Base-by-base conservation (phyloP, 805 yeast species). In the Hanseniaspora lachancei region DNA sequence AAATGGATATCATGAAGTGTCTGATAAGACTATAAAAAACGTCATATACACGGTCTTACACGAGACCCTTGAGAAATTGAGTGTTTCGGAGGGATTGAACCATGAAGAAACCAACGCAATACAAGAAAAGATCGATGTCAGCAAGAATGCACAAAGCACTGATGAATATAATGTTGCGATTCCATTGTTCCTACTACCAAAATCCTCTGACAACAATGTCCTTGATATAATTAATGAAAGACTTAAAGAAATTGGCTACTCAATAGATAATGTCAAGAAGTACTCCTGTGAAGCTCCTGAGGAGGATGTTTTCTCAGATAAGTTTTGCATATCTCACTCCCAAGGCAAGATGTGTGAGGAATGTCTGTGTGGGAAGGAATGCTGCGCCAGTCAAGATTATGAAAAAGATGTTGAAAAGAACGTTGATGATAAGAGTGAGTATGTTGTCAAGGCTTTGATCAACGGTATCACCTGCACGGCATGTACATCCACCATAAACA, bases 401-500 rank as follows among this genome's bases (percentile, higher is more conserved):
- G 35, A 35, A 13, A 47, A 4, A 7, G 38, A 43, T 40, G 43
- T 40, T 21, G 39, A 32, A 41, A 24, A 20, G 5, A 35, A 5
- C 5, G 39, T 12, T 15, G 57, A 49, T 27, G 47, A 42, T 9
- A 39, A n/a, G 12, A 18, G 29, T 8, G 34, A 38, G 10, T 55
- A 49, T 39, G 41, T 20, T 16, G 23, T 55, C 6, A 35, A 35
- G 20, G 88, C 87, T 0, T 68, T 79, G 0, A 78, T 85, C 46
- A 85, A 83, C 12, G 91, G 89, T 3, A 83, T 84, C 66, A 79
- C 88, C 0, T 85, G 91, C 68, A 80, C 85, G 8, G 79, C 87
- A 0, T 82, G 93, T 66, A 79, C 79, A 1, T 73, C 73, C 42
- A 71, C 89, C 0, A 77, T 86, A 12, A 68, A 72, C 10, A 67